Conservation (phyloP, 352 stramenopile species). For the Phytophthora pisi region DNA sequence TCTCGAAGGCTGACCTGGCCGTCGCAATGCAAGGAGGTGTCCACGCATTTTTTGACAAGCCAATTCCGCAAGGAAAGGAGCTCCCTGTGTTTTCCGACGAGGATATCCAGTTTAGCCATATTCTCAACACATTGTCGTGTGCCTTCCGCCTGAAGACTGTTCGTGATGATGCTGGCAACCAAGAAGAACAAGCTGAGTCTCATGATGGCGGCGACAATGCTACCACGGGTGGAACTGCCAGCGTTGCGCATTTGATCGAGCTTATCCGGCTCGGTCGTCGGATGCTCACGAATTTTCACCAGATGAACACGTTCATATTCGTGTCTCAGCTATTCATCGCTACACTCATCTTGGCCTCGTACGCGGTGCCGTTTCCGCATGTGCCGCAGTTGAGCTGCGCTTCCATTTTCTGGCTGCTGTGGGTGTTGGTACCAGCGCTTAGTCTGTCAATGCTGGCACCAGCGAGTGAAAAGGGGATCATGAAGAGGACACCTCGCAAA, state of each 20-base stretch:
- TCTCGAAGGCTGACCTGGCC: slow-evolving; percentile 71
- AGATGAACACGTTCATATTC: slow-evolving; percentile 87
- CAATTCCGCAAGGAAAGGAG: slow-evolving; percentile 59
- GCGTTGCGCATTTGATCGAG: slow-evolving; percentile 75
- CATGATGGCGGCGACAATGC: slow-evolving; percentile 28
- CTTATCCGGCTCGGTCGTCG: slow-evolving; percentile 78
- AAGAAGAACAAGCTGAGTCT: slow-evolving; percentile 15
- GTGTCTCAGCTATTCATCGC: slow-evolving; percentile 84
- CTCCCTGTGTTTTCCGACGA: slow-evolving; percentile 72
- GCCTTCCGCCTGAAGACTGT: slow-evolving; percentile 66
- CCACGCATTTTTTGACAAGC: slow-evolving; percentile 75
- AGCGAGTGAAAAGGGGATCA: slow-evolving; percentile 69
- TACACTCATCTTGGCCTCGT: slow-evolving; percentile 70
- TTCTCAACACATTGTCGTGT: slow-evolving; percentile 84
- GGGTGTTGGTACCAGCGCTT: slow-evolving; percentile 75
- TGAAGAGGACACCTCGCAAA: slow-evolving; percentile 88
- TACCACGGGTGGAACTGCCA: slow-evolving; percentile 46
- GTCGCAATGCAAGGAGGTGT: slow-evolving; percentile 73
- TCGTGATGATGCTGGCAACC: slow-evolving; percentile 20
- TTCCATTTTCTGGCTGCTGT: slow-evolving; percentile 87
- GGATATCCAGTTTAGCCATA: slow-evolving; percentile 82
- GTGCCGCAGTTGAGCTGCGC: slow-evolving; percentile 74
- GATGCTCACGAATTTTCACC: slow-evolving; percentile 86
- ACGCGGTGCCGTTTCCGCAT: slow-evolving; percentile 77
- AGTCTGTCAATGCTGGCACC: slow-evolving; percentile 83